Base-by-base conservation (phyloP, 306 rosid genomes). In the Castanopsis chinensis region DNA sequence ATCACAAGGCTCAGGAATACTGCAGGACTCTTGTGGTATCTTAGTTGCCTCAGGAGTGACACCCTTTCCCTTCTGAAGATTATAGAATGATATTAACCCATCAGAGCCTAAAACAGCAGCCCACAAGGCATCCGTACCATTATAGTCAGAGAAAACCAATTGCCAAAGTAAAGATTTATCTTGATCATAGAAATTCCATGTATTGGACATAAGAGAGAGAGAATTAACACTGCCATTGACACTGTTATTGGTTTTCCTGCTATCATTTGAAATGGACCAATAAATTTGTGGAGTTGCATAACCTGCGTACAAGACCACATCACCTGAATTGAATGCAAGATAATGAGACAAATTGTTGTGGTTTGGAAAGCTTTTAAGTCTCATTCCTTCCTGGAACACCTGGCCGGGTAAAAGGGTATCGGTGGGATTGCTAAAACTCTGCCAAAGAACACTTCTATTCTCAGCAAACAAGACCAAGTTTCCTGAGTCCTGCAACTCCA, bases 361-460 rank as follows among this genome's bases (percentile, higher is more conserved):
- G 14, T 67, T 78, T 52, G 78, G 84, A 18, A 79, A 87, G 69
- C 91, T 84, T 65, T 67, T 53, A 8, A 90, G 85, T 4, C n/a
- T 52, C 91, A 86, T 80, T 78, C 94, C 91, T 76, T 80, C 81
- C 57, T 72, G 70, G 72, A 90, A 88, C 6, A 78, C 75, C 69
- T 90, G 92, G 27, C 43, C 86, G 2, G 89, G 86, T 73, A 90
- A 79, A 80, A 90, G 88, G 49, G 94, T 90, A 65, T 88, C 81
- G 1, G 90, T 82, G 14, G 94, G 94, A 69, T 81, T 79, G 67
- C 78, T 80, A 78, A 85, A 90, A 79, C 92, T 88, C 80, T 90
- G 89, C 92, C 90, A 90, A 75, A 90, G 73, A 69, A 83, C 13
- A 6, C 71, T 73, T 25, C 63, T 76, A 33, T 85, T 69, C n/a